Percentiles rank a stretch among this genome's conserved stretches.
Evolutionary conservation across 106 monocot species (phyloP).

Genomic region (Posidonia australis): DNA sequence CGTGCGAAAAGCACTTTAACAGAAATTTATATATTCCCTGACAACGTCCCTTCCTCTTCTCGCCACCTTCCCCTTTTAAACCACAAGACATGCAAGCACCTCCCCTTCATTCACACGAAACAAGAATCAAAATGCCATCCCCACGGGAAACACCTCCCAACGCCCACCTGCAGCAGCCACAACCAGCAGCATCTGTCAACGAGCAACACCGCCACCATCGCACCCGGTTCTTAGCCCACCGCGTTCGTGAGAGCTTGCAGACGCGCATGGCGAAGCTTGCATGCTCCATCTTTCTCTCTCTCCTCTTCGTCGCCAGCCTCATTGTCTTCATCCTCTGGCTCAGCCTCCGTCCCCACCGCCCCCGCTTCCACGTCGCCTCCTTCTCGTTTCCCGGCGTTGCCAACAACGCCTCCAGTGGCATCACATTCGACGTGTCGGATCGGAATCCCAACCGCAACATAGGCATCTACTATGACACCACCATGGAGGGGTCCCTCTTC

Average conservation of each 20-base stretch:
- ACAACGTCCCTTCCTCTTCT: no score
- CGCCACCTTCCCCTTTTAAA: no score
- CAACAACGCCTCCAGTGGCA: slow-evolving; percentile 8
- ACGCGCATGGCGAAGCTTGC: slow-evolving; percentile 29
- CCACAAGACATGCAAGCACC: no score
- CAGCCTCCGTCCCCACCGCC: slow-evolving; percentile 73
- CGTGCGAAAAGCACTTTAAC: no score
- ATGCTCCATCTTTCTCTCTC: slow-evolving; percentile 55
- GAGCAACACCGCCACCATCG: no score
- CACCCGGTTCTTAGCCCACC: no score
- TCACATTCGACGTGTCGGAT: slow-evolving; percentile 42
- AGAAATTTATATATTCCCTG: no score
- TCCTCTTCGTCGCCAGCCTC: slow-evolving; percentile 45
- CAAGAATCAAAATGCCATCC: no score
- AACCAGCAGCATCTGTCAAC: no score
- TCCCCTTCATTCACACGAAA: no score
- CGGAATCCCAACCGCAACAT: slow-evolving; percentile 70
- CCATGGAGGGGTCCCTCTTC: slow-evolving; percentile 35
- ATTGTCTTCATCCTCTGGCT: slow-evolving; percentile 71
- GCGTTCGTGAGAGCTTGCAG: slow-evolving; percentile 32
- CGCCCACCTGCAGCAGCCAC: no score
- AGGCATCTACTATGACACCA: slow-evolving; percentile 53
- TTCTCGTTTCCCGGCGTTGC: slow-evolving; percentile 26
- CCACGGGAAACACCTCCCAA: no score
- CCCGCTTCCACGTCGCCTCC: slow-evolving; percentile 43